Conservation (phyloP, 2,329 filamentous ascomycete genomes). For the Fusarium palustre region DNA sequence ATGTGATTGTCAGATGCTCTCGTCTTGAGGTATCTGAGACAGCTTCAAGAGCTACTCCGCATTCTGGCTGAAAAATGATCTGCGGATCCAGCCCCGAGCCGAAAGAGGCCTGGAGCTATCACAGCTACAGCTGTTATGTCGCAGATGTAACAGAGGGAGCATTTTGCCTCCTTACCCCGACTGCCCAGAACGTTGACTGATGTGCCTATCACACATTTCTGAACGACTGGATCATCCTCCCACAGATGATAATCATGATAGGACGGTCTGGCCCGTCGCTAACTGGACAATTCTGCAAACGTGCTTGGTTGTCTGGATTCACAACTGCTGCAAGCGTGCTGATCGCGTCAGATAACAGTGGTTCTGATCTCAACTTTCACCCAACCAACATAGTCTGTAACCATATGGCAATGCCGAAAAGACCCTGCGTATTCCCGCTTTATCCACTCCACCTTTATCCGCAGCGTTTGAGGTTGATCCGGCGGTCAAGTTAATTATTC, state of each 20-base stretch:
- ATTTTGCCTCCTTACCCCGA: conserved; percentile 6
- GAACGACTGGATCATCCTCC: conserved; percentile 2
- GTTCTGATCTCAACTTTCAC: conserved; percentile 7
- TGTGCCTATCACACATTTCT: conserved; percentile 23
- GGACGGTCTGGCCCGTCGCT: conserved; percentile 23
- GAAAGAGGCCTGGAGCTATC: conserved; percentile 18
- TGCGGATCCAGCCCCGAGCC: conserved; percentile 20
- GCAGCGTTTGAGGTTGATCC: conserved; percentile 13
- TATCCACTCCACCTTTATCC: conserved; percentile 36
- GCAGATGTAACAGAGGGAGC: conserved; percentile 15
- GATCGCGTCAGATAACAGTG: conserved; percentile 31
- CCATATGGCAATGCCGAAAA: conserved; percentile 13
- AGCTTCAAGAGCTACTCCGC: conserved; percentile 36
- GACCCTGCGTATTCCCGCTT: conserved; percentile 30
- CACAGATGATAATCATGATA: conserved; percentile 26
- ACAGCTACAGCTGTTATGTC: conserved; percentile 2
- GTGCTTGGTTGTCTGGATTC: conserved; percentile 22
- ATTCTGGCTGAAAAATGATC: conserved; percentile 32
- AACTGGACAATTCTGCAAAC: conserved; percentile 9
- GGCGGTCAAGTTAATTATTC: conserved; percentile 27
- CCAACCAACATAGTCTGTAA: conserved; percentile 8
- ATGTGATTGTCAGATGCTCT: conserved; percentile 17
- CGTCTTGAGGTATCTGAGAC: conserved; percentile 25
- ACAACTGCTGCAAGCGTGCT: conserved; percentile 22
- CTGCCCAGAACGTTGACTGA: conserved; percentile 28